phyloP scores from a whole-genome alignment of 306 rosid species.

The Comarum palustre region DNA sequence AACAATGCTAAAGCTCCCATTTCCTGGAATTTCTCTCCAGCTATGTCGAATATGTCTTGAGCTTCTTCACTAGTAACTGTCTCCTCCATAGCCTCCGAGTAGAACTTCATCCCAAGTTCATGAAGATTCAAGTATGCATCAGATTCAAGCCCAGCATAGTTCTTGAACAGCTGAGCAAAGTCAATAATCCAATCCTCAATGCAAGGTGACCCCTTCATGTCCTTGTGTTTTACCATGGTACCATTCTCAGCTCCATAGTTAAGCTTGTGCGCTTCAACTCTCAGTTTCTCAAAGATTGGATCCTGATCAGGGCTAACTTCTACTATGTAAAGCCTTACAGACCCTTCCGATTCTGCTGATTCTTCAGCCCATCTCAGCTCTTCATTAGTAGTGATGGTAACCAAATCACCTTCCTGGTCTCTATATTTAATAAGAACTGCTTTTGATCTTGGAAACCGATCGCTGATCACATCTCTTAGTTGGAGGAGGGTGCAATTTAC shows the following conservation, averaged over 20 bases:
- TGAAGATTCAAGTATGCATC: conserved; percentile 72
- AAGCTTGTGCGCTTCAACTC: conserved; percentile 24
- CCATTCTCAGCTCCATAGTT: conserved; percentile 38
- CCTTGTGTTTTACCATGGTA: conserved; percentile 36
- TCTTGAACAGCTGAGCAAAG: conserved; percentile 76
- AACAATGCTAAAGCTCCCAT: conserved; percentile 89
- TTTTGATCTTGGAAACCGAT: conserved; percentile 59
- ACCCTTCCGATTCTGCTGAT: conserved; percentile 47
- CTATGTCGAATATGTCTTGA: conserved; percentile 69
- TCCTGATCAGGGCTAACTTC: conserved; percentile 64
- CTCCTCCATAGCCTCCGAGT: conserved; percentile 96
- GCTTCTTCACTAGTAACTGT: conserved; percentile 81
- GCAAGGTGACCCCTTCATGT: conserved; percentile 53
- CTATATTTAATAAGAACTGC: conserved; percentile 78
- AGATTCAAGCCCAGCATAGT: conserved; percentile 76
- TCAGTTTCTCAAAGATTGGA: conserved; percentile 51
- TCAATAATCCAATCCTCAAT: conserved; percentile 83
- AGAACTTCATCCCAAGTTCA: conserved; percentile 77
- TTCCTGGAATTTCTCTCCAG: conserved; percentile 78
- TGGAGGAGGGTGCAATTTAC: conserved; percentile 64
- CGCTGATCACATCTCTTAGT: conserved; percentile 57
- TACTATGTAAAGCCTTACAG: conserved; percentile 60
- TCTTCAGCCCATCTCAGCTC: conserved; percentile 81
- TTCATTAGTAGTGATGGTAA: conserved; percentile 75
- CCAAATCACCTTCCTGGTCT: conserved; percentile 88